A percentile compares a stretch with the other conserved stretches of the same genome.
Evolutionary conservation across 2,329 filamentous ascomycete genomes (phyloP).

Genomic region (Xylariaceae sp.): DNA sequence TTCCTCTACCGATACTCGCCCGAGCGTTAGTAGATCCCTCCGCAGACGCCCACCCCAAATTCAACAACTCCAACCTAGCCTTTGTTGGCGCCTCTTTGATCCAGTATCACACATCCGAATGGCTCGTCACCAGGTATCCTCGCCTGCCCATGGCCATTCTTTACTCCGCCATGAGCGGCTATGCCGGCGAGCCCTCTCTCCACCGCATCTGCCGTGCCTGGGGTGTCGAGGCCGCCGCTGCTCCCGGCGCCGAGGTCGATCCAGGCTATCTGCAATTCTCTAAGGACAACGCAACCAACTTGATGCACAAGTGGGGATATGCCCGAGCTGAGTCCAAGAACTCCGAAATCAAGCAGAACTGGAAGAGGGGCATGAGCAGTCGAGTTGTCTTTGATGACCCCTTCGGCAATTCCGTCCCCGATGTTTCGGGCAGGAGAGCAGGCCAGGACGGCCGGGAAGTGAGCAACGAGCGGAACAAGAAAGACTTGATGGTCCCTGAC

Average conservation of each 20-base stretch:
- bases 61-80: slow-evolving; percentile 85
- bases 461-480: slow-evolving; percentile 20
- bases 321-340: slow-evolving; percentile 47
- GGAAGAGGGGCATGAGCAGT: slow-evolving; percentile 68
- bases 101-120: slow-evolving; percentile 84
- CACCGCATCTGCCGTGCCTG: slow-evolving; percentile 74
- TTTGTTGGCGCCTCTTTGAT: slow-evolving; percentile 79
- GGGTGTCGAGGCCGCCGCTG: slow-evolving; percentile 86
- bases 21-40: slow-evolving; percentile 81
- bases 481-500: slow-evolving; percentile 23
- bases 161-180: slow-evolving; percentile 81
- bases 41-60: slow-evolving; percentile 71
- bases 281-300: slow-evolving; percentile 42
- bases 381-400: slow-evolving; percentile 78
- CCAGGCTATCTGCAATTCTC: slow-evolving; percentile 82
- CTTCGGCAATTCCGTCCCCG: slow-evolving; percentile 64
- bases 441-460: slow-evolving; percentile 16
- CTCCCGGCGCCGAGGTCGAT: slow-evolving; percentile 87
- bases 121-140: slow-evolving; percentile 82
- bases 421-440: background rate
- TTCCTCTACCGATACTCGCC: slow-evolving; percentile 82
- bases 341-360: slow-evolving; percentile 43
- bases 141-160: slow-evolving; percentile 85
- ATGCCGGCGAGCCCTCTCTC: slow-evolving; percentile 71
- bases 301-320: slow-evolving; percentile 48